phyloP scores from a whole-genome alignment of 176 grass and related monocot species.

The Canna indica region DNA sequence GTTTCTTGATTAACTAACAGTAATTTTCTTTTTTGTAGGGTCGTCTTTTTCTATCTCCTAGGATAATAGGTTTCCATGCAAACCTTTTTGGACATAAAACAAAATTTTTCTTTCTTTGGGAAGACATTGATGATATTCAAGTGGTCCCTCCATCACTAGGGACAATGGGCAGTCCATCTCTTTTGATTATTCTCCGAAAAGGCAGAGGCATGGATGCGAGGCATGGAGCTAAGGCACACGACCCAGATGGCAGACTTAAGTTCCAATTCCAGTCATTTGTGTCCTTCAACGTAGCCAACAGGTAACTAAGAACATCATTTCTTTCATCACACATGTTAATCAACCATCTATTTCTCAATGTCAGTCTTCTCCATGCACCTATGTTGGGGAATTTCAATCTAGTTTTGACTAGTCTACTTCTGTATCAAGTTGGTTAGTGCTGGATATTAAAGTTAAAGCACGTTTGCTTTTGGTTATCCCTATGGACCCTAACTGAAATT shows the following conservation, averaged over 20 bases:
- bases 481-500: background rate
- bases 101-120: slow-evolving; percentile 99
- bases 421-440: background rate
- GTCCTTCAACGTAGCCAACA: slow-evolving; percentile 62
- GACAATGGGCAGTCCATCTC: slow-evolving; percentile 75
- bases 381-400: background rate
- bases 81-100: slow-evolving; percentile 95
- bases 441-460: background rate
- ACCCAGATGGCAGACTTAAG: slow-evolving; percentile 60
- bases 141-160: slow-evolving; percentile 50
- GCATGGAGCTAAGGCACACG: slow-evolving; percentile 71
- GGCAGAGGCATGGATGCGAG: slow-evolving; percentile 78
- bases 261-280: slow-evolving; percentile 97
- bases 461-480: background rate
- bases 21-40: slow-evolving; percentile 40
- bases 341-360: background rate
- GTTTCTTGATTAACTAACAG: background rate
- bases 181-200: slow-evolving; percentile 68
- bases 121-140: slow-evolving; percentile 93
- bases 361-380: background rate
- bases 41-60: slow-evolving; percentile 84
- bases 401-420: background rate
- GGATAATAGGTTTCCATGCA: slow-evolving; percentile 90
- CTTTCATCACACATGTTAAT: background rate
- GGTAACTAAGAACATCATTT: slow-evolving; percentile 29